Base-by-base conservation (phyloP, 2,329 filamentous ascomycete genomes). In the Diplodia scrobiculata region DNA sequence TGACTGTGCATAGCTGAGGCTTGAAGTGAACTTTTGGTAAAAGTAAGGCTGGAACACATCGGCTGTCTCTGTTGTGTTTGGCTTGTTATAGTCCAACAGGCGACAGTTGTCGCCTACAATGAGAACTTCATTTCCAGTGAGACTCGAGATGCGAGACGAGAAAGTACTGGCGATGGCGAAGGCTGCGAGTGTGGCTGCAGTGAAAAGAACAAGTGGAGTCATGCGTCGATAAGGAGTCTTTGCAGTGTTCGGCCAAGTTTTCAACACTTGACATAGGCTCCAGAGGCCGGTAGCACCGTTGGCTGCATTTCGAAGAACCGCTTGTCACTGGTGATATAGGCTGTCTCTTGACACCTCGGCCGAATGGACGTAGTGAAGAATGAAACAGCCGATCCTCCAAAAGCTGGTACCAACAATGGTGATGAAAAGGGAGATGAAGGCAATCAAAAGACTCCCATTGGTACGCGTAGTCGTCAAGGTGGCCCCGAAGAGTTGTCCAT, bases 91-190 rank as follows among this genome's bases (percentile, higher is more conserved):
- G 27, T 21, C 10, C 14, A 36, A 9, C 4, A 25, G 25, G 29
- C 51, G 13, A 7, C 51, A 54, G 29, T 14, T 29, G 13, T 7
- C 9, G 17, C 51, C 27, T 10, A 5, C 11, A 2, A 54, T 29
- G n/a, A 54, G 51, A 10, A 54, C 51, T 10, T 25, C 21, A 11
- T 29, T 54, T 13, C 25, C 51, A 10, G 17, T n/a, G 5, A 10
- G 10, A 54, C 19, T 54, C 11, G 27, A 32, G 10, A 54, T 54
- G 1, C 51, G 25, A 17, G 51, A 54, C 5, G 51, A 54, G 14
- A 54, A 54, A 54, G 51, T 54, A n/a, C 51, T 54, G 21, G 51
- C 51, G 13, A 29, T 1, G 3, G 25, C 51, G 29, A 54, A 54
- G 25, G 10, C 13, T 9, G 10, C 25, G 1, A 54, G 5, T 17